Evolutionary conservation across 305 asterid species (phyloP), one percentile per base, ranked within the genome.

Genomic region (Stenogyne calaminthoides): DNA sequence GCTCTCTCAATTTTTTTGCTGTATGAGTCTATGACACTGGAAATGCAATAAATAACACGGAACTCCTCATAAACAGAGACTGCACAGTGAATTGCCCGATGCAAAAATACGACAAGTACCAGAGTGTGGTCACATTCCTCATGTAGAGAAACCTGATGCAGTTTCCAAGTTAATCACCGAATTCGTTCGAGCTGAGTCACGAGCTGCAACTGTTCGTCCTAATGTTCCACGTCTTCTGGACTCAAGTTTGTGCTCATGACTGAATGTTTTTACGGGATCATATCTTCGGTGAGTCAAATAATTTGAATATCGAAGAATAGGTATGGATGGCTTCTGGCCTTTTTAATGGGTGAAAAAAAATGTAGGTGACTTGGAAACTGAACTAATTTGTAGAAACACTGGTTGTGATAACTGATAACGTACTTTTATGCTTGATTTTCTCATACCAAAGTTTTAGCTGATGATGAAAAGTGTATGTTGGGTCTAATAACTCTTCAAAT

Each of bases 111-210:
- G 88, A 12, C 96, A 86, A 83, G 81, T 94, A 76, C 89, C 92
- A 11, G 84, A 89, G 29, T 92, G 98, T 42, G 99, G 99, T 1
- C 99, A 94, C 82, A 79, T 94, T 67, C 98, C 99, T 11, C 99
- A 92, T 60, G 93, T 92, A 19, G 96, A 94, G 81, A 94, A 90
- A 81, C 96, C 99, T 29, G 84, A 58, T 42, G 95, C 87, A 14
- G 89, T 84, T 67, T 72, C 85, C 73, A 92, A 87, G 87, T 64
- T 92, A 70, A 88, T 94, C 27, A 61, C 61, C 0, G 88, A 90
- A 47, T 94, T 92, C 65, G 71, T 75, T 80, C 78, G 10, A 70
- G 70, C 78, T 61, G 80, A 34, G 73, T 64, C 62, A 25, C 10
- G 34, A 73, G 59, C 77, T 65, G 40, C 73, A 58, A 27, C 40